These are phyloP conservation scores for Pythium grandisporangium DNA, from an alignment of 352 stramenopile genomes.

Conservation along the genomic window DNA sequence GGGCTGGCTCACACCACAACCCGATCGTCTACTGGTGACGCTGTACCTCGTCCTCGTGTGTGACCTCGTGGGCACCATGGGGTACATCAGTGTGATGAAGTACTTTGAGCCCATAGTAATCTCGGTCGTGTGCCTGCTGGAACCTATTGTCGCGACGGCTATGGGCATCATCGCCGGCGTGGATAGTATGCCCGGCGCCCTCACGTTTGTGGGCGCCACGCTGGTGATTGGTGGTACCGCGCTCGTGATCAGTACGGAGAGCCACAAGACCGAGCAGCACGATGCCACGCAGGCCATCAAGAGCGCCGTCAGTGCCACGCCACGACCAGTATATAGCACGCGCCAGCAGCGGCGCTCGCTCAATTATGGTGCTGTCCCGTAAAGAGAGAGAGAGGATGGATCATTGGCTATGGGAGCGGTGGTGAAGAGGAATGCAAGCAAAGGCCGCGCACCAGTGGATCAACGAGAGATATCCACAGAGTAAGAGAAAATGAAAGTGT, in stretches of 20 bases:
- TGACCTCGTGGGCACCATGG: constrained; percentile 83
- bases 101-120: constrained; percentile 90
- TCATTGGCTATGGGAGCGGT: no score
- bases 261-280: constrained; percentile 68
- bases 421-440: no score
- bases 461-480: no score
- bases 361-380: constrained; percentile 30
- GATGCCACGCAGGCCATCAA: constrained; percentile 72
- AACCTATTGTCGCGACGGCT: constrained; percentile 77
- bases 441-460: no score
- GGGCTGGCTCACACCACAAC: constrained; percentile 61
- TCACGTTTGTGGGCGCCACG: constrained; percentile 62
- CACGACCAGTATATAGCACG: constrained; percentile 50
- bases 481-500: no score
- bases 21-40: constrained; percentile 55
- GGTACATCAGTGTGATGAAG: constrained; percentile 89
- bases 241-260: constrained; percentile 70
- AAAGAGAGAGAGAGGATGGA: background rate
- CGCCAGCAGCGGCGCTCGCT: constrained; percentile 36
- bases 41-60: constrained; percentile 83
- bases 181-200: constrained; percentile 51
- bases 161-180: constrained; percentile 72
- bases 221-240: constrained; percentile 75
- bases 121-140: constrained; percentile 79
- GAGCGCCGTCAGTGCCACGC: constrained; percentile 35